A percentile compares a stretch with the other conserved stretches of the same genome.
Conservation (phyloP, 2,329 filamentous ascomycete species). For the Emmonsia crescens region DNA sequence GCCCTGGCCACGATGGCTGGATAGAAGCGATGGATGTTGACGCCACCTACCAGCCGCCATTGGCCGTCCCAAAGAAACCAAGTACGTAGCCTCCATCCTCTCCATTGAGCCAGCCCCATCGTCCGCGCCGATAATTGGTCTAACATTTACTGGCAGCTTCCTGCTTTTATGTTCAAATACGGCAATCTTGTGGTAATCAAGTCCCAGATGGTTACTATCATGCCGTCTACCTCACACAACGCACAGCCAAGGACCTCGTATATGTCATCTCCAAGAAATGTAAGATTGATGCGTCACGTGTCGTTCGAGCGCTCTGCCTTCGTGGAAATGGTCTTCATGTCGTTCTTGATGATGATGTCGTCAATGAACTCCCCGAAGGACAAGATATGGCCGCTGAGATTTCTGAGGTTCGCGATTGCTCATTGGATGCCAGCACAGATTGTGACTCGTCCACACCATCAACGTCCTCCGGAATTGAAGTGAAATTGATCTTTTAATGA, state of each 20-base stretch:
- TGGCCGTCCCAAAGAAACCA: conserved; percentile 58
- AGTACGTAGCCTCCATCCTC: conserved; percentile 32
- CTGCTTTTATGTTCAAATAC: conserved; percentile 71
- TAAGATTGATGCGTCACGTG: conserved; percentile 60
- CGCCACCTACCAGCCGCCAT: conserved; percentile 66
- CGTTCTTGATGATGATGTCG: conserved; percentile 81
- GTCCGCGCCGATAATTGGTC: not conserved
- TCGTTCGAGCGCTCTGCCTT: conserved; percentile 61
- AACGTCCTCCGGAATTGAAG: conserved; percentile 7
- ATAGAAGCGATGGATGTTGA: conserved; percentile 93
- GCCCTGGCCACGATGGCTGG: conserved; percentile 55
- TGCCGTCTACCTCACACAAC: conserved; percentile 73
- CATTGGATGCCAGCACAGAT: conserved; percentile 11
- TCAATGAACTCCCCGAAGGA: conserved; percentile 73
- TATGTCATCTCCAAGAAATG: conserved; percentile 66
- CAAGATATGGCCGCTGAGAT: conserved; percentile 74
- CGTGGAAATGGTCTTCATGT: conserved; percentile 68
- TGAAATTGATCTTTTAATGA: conserved; percentile 10
- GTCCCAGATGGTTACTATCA: conserved; percentile 56
- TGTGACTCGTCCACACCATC: conserved; percentile 6
- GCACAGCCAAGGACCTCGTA: conserved; percentile 64
- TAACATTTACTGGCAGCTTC: conserved; percentile 46
- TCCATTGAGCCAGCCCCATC: conserved; percentile 1
- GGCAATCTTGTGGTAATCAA: conserved; percentile 37
- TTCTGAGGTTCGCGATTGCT: conserved; percentile 47